Evolutionary conservation across 345 rosid species (phyloP), one percentile per base, ranked within the genome.

Genomic region (Lepidium didymum): DNA sequence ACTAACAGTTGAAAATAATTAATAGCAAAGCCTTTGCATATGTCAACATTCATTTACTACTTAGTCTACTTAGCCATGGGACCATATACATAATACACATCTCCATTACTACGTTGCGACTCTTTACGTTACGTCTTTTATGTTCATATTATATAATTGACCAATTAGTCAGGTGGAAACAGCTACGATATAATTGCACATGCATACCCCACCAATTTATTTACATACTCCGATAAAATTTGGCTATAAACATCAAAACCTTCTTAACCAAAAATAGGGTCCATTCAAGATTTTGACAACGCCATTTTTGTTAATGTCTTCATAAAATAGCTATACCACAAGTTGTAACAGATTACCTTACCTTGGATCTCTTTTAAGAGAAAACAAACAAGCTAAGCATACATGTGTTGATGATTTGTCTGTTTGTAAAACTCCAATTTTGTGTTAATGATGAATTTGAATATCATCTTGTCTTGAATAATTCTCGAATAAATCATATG

Each of bases 11-110:
- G 33, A 29, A 19, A 4, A 56, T 18, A 69, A 13, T 33, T 14
- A 37, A 29, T 49, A 11, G 52, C 54, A 53, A 23, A 34, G 49
- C 56, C 40, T 9, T 9, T 46, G 76, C 76, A 46, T 64, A 46
- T 64, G 70, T 72, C 76, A 72, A 64, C 53, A 13, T 16, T 72
- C 66, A 72, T 64, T 72, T 72, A 56, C 66, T 72, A 47, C 66
- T 25, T 71, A 44, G 75, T 70, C 69, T 56, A 42, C 68, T 56
- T 55, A 72, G 70, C 29, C 56, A 47, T 40, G 66, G 76, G 76
- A 72, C 70, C 70, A 64, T 56, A 56, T 64, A 13, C 36, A 54
- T 49, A 58, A 54, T 49, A 58, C 21, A 29, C 65, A 64, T 64
- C 65, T 37, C 76, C 59, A 64, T 64, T 56, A 72, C 59, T 72